These are phyloP conservation scores for Rhynchospora pubera DNA, from an alignment of 176 grass and related monocot genomes.

Conservation along the genomic window DNA sequence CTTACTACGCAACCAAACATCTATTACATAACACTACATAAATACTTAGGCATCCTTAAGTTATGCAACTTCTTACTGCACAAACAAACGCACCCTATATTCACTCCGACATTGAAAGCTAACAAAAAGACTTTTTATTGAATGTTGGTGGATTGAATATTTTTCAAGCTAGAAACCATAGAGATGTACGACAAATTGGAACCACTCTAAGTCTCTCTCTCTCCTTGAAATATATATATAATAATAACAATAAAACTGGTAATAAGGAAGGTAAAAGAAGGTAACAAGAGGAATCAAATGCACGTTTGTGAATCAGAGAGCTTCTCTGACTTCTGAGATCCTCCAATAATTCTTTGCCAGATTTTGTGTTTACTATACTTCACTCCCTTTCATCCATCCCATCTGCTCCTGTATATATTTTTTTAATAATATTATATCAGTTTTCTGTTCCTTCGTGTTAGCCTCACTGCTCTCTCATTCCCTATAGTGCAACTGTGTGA, in stretches of 20 bases:
- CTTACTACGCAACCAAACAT: no score
- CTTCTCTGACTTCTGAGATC: constrained; percentile 51
- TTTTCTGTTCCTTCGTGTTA: background rate
- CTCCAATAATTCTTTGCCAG: constrained; percentile 43
- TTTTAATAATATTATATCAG: background rate
- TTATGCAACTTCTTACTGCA: no score
- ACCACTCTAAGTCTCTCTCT: no score
- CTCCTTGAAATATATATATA: no score
- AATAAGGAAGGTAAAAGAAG: constrained; percentile 18
- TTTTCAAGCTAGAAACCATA: no score
- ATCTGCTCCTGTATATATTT: background rate
- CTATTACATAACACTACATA: no score
- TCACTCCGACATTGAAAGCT: no score
- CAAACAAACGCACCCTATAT: no score
- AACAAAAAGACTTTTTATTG: no score
- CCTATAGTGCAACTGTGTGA: background rate
- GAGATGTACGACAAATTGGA: no score
- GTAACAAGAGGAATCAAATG: constrained; percentile 66
- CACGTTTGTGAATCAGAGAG: constrained; percentile 49
- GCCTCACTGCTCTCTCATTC: background rate
- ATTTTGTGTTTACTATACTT: constrained; percentile 24
- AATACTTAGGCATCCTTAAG: no score
- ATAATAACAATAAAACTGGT: background rate
- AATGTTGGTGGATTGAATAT: no score
- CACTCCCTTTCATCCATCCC: constrained; percentile 23